Base-by-base conservation (phyloP, 441 rosid species). In the Omphalea diandra region DNA sequence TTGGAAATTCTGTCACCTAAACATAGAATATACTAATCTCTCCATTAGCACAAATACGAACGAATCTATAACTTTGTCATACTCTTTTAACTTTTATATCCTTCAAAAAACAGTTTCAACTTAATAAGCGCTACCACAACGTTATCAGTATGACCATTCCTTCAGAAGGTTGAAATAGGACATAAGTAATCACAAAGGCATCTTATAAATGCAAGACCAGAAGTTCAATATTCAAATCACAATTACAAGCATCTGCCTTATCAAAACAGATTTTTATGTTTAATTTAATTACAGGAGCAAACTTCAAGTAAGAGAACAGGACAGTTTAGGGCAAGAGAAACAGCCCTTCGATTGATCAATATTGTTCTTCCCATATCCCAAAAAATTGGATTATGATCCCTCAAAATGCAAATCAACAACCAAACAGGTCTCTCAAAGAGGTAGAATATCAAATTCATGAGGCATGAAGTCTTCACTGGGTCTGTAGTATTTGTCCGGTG, bases 391-490 rank as follows among this genome's bases (percentile, higher is more conserved):
- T 15, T 15, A 36, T 3, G 24, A 46, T 33, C 49, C 73, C 47
- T 59, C 26, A 46, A 14, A 50, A 33, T 5, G 24, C 29, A 35
- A 36, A 29, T 24, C 26, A 15, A n/a, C 41, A 53, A 35, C 22
- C 54, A 10, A 55, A 49, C 52, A 24, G 61, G 54, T 12, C 69
- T 12, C 69, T 88, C 84, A 86, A 33, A 84, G 46, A 38, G 91
- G 84, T 71, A 93, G 83, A 72, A 93, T 85, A 68, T 87, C 82
- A 67, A 87, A 95, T 75, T 95, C 99, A 74, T 93, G 99, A 35
- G 98, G 92, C 99, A 95, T 95, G 74, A 85, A 90, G 82, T 93
- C 99, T 86, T 90, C 98, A 52, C 93, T 83, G 20, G 97, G 99
- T 79, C 97, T 81, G 79, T 95, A 95, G 73, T 93, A 95, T 74